phyloP scores from a whole-genome alignment of 192 early-diverging fungal species.

The Phycomyces nitens region DNA sequence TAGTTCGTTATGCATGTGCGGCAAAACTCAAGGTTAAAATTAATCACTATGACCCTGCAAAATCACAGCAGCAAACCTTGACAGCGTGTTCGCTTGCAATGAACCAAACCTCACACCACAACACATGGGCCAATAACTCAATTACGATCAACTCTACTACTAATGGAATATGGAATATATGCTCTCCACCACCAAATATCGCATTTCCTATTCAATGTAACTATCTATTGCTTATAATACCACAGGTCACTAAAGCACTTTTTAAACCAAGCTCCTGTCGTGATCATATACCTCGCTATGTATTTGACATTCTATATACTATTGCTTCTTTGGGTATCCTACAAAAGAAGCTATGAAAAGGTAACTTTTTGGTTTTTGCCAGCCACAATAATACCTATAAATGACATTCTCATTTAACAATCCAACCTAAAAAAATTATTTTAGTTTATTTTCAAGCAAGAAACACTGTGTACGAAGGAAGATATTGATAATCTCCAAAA shows the following conservation, averaged over 20 bases:
- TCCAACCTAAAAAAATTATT: no score
- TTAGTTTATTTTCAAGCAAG: not conserved
- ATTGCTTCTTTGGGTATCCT: slow-evolving; percentile 36
- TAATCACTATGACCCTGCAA: slow-evolving; percentile 36
- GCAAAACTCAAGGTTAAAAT: slow-evolving; percentile 37
- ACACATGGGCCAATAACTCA: slow-evolving; percentile 26
- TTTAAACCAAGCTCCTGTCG: slow-evolving; percentile 28
- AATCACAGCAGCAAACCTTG: slow-evolving; percentile 32
- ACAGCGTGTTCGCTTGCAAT: slow-evolving; percentile 31
- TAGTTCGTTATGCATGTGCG: slow-evolving; percentile 30
- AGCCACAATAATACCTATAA: not conserved
- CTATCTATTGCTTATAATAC: slow-evolving; percentile 23
- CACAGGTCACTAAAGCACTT: no score
- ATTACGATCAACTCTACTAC: slow-evolving; percentile 5
- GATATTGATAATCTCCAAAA: not conserved
- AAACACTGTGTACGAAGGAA: not conserved
- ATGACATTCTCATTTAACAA: no score
- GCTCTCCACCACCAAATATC: slow-evolving; percentile 13
- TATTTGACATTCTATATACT: slow-evolving; percentile 23
- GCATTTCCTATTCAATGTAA: slow-evolving; percentile 21
- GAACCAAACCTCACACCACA: slow-evolving; percentile 8
- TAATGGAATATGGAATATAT: slow-evolving; percentile 37
- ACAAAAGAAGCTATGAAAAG: slow-evolving; percentile 33
- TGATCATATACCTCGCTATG: slow-evolving; percentile 34
- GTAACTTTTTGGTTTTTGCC: slow-evolving; percentile 1